phyloP scores from a whole-genome alignment of 2,329 filamentous ascomycete species.

The Fusarium praegraminearum region DNA sequence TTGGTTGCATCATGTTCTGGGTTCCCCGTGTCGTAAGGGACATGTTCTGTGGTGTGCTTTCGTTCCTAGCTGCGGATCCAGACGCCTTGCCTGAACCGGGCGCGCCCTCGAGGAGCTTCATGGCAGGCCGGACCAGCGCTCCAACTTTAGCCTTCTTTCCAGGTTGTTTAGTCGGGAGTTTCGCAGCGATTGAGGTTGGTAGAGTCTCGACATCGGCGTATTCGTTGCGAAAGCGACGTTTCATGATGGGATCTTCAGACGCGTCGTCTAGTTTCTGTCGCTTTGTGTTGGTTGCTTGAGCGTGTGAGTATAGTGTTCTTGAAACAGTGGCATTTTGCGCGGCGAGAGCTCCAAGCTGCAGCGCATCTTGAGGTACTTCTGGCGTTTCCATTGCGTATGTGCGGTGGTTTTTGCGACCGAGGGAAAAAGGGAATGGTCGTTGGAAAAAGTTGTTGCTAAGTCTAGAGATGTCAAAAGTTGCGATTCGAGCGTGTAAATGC shows the following conservation, averaged over 20 bases:
- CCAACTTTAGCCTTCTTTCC: slow-evolving; percentile 62
- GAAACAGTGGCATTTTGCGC: slow-evolving; percentile 53
- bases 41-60: slow-evolving; percentile 47
- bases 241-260: slow-evolving; percentile 51
- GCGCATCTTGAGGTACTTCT: slow-evolving; percentile 50
- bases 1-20: slow-evolving; percentile 60
- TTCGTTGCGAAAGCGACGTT: slow-evolving; percentile 73
- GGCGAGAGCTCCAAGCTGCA: slow-evolving; percentile 52
- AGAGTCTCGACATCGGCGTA: slow-evolving; percentile 83
- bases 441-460: slow-evolving; percentile 39
- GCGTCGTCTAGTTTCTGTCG: slow-evolving; percentile 55
- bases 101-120: slow-evolving; percentile 56
- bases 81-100: slow-evolving; percentile 54
- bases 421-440: slow-evolving; percentile 10
- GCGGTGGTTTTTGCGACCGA: slow-evolving; percentile 14
- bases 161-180: slow-evolving; percentile 69
- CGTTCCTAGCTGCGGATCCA: slow-evolving; percentile 25
- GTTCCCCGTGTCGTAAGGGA: slow-evolving; percentile 50
- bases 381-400: slow-evolving; percentile 51
- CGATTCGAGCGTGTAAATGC: slow-evolving; percentile 41
- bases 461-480: slow-evolving; percentile 37
- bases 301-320: slow-evolving; percentile 50
- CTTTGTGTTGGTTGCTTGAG: slow-evolving; percentile 48
- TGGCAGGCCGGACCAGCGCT: slow-evolving; percentile 51
- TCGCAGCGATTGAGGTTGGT: slow-evolving; percentile 81